These are phyloP conservation scores for Angomonas ambiguus DNA, from an alignment of 208 protist species.

Conservation along the genomic window DNA sequence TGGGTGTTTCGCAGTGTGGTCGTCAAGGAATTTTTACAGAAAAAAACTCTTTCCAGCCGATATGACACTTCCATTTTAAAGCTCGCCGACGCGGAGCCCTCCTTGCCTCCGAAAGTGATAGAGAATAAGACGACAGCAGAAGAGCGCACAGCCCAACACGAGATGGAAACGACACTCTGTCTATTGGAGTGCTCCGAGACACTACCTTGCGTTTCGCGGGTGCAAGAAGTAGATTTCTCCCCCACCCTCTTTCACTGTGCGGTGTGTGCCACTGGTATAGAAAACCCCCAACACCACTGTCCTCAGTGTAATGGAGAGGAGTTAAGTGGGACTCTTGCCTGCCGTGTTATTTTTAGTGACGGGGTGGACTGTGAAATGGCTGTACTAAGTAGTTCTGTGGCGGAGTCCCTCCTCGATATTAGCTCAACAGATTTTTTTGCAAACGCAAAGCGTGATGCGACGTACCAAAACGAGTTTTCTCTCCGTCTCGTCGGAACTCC, in stretches of 20 bases:
- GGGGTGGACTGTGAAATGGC: conserved; percentile 19
- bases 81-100: not conserved
- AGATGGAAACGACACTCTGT: conserved; percentile 14
- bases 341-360: conserved; percentile 41
- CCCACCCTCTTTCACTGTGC: conserved; percentile 14
- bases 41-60: conserved; percentile 44
- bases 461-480: not conserved
- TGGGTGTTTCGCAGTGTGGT: conserved; percentile 55
- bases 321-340: conserved; percentile 17
- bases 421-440: not conserved
- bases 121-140: too few species aligned
- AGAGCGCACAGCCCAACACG: too few species aligned
- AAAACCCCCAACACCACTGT: conserved; percentile 11
- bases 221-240: conserved; percentile 32
- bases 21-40: conserved; percentile 53
- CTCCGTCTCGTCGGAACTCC: not conserved
- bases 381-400: conserved; percentile 19
- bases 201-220: conserved; percentile 29
- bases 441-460: not conserved
- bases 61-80: conserved; percentile 8
- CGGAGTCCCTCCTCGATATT: conserved; percentile 32
- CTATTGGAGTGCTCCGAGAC: conserved; percentile 26
- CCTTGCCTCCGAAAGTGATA: not conserved
- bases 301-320: conserved; percentile 17
- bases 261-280: conserved; percentile 5